Percentiles rank a stretch among this genome's conserved stretches.
Evolutionary conservation across 2,329 filamentous ascomycete species (phyloP).

Genomic region (Neonectria punicea): DNA sequence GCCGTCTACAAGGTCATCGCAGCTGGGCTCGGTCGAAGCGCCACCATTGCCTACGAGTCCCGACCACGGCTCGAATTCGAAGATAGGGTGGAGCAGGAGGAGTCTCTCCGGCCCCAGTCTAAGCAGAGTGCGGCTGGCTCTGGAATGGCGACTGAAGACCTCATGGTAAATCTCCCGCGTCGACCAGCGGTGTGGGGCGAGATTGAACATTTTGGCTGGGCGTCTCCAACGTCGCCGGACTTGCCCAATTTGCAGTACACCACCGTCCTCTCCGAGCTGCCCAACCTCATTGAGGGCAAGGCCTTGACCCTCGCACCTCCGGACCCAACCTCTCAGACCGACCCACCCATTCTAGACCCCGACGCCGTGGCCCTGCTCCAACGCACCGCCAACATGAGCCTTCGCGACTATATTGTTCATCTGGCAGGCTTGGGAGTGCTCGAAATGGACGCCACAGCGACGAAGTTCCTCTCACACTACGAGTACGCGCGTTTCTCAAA

Average conservation of each 20-base stretch:
- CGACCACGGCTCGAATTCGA: slow-evolving; percentile 45
- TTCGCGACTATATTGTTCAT: slow-evolving; percentile 82
- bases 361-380: slow-evolving; percentile 78
- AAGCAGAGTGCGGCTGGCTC: slow-evolving; percentile 48
- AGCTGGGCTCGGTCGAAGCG: slow-evolving; percentile 78
- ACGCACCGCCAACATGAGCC: slow-evolving; percentile 74
- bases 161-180: slow-evolving; percentile 60
- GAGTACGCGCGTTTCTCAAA: slow-evolving; percentile 87
- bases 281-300: slow-evolving; percentile 91
- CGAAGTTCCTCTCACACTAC: slow-evolving; percentile 78
- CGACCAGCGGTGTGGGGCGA: slow-evolving; percentile 76
- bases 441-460: slow-evolving; percentile 54
- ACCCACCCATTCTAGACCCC: slow-evolving; percentile 66
- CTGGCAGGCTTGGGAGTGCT: slow-evolving; percentile 75
- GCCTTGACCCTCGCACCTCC: slow-evolving; percentile 85
- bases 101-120: slow-evolving; percentile 31
- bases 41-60: slow-evolving; percentile 79
- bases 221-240: slow-evolving; percentile 78
- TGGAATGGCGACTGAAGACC: slow-evolving; percentile 50
- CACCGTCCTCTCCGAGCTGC: slow-evolving; percentile 83
- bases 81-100: slow-evolving; percentile 28
- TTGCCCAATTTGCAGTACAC: slow-evolving; percentile 85
- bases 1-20: slow-evolving; percentile 80
- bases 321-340: slow-evolving; percentile 52
- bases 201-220: slow-evolving; percentile 91